These are phyloP conservation scores for Alloascoidea africana DNA, from an alignment of 805 yeast genomes.

Conservation along the genomic window DNA sequence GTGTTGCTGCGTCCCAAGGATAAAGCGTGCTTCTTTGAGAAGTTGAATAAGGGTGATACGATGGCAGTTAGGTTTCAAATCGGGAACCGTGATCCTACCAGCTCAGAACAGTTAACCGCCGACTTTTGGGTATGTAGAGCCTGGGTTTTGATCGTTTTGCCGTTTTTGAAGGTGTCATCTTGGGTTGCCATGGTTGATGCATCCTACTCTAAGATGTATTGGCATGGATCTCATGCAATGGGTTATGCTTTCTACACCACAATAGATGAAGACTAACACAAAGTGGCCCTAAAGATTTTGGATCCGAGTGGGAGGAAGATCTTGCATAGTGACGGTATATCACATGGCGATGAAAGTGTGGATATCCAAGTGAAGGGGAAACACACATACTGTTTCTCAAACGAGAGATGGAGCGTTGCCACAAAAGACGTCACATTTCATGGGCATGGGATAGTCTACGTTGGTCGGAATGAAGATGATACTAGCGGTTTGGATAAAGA, in stretches of 20 bases:
- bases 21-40: constrained; percentile 79
- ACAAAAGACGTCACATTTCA: constrained; percentile 92
- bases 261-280: too few relatives aligned
- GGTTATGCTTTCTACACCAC: too few relatives aligned
- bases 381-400: constrained; percentile 81
- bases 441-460: constrained; percentile 82
- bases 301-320: constrained; percentile 36
- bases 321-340: constrained; percentile 33
- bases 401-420: constrained; percentile 55
- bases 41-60: constrained; percentile 69
- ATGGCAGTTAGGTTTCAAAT: constrained; percentile 83
- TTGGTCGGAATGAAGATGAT: constrained; percentile 64
- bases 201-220: too few relatives aligned
- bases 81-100: constrained; percentile 71
- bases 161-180: too few relatives aligned
- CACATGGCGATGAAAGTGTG: constrained; percentile 70
- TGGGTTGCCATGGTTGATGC: too few relatives aligned
- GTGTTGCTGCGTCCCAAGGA: constrained; percentile 74
- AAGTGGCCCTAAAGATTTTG: too few relatives aligned
- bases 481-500: constrained; percentile 74
- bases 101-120: constrained; percentile 45
- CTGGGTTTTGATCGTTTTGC: too few relatives aligned
- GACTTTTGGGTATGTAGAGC: constrained; percentile 14
- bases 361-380: constrained; percentile 57
- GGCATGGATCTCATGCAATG: too few relatives aligned